These are phyloP conservation scores for Helicocarpus griseus DNA, from an alignment of 2,329 filamentous ascomycete genomes.

Conservation along the genomic window DNA sequence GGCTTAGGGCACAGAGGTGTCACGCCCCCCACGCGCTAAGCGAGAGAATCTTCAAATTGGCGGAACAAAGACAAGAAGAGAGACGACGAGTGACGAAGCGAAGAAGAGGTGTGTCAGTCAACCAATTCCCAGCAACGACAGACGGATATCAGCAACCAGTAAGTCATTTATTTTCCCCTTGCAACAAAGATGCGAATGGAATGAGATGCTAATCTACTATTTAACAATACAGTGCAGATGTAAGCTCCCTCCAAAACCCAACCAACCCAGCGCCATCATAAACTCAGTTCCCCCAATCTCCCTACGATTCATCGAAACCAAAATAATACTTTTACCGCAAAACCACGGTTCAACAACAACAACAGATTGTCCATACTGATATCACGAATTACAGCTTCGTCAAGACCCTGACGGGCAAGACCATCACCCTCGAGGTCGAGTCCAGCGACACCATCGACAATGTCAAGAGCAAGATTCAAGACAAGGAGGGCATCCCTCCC, in stretches of 20 bases:
- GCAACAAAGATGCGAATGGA: conserved; percentile 8
- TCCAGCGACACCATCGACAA: conserved; percentile 62
- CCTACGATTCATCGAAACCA: neutral
- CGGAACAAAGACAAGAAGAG: conserved; percentile 24
- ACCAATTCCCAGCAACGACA: conserved; percentile 30
- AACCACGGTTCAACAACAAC: neutral
- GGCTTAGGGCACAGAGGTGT: conserved; percentile 28
- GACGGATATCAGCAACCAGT: conserved; percentile 39
- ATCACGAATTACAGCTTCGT: conserved; percentile 46
- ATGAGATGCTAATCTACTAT: conserved; percentile 30
- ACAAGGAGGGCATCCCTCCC: conserved; percentile 69
- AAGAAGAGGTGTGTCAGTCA: conserved; percentile 14
- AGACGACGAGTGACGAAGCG: too few species aligned
- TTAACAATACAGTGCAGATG: conserved; percentile 67
- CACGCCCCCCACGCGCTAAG: conserved; percentile 32
- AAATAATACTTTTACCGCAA: neutral
- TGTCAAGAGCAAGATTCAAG: conserved; percentile 64
- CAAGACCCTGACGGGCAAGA: conserved; percentile 70
- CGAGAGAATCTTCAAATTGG: conserved; percentile 33
- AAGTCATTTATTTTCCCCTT: conserved; percentile 22
- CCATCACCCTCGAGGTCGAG: conserved; percentile 59
- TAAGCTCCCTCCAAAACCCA: conserved; percentile 44
- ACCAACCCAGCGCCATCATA: conserved; percentile 17
- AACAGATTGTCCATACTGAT: neutral
- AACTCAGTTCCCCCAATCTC: conserved; percentile 16